Base-by-base conservation (phyloP, 1,284 basidiomycete genomes). In the Leccinum griseonigrum region DNA sequence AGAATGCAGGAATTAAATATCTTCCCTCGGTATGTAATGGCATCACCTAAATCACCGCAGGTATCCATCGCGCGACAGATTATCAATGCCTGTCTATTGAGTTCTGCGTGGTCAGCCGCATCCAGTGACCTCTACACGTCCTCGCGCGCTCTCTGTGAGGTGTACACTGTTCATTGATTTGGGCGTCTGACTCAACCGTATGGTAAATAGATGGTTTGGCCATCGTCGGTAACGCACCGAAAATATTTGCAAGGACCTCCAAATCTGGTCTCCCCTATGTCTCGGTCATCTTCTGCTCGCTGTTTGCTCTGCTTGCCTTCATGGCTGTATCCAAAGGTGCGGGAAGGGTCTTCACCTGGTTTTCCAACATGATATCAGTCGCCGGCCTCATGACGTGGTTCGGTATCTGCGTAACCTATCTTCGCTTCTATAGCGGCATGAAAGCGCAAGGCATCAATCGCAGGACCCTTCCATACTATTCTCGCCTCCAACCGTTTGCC, bases 31-130 rank as follows among this genome's bases (percentile, higher is more conserved):
- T 79, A 51, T 51, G 73, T 54, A 29, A 34, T 10, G 3, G 31
- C 14, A 0, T 26, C 5, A 46, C 28, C 14, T 10, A 14, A 7
- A 22, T 53, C 31, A 16, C 26, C 14, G 8, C n/a, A 22, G 1
- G 16, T 78, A 69, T 76, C 83, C 38, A 62, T 43, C 5, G 22
- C 22, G n/a, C 46, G 8, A 34, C n/a, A 88, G 86, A 77, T 95
- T 67, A 93, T 95, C 77, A 97, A 97, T 74, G 94, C 94, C 8
- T 87, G 85, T 71, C 81, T 97, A 32, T 76, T 96, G 60, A 91
- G 88, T 29, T 91, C 92, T 2, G 94, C 94, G 1, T 92, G 91
- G 84, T 94, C 91, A 5, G 92, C 94, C 4, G 92, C 90, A 3
- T 91, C 87, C 46, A 91, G 89, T 66, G 89, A 94, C 69, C 74